Evolutionary conservation across 176 grass and related monocot genomes (phyloP), one percentile per base, ranked within the genome.

Genomic region (Saccharum officinarum): DNA sequence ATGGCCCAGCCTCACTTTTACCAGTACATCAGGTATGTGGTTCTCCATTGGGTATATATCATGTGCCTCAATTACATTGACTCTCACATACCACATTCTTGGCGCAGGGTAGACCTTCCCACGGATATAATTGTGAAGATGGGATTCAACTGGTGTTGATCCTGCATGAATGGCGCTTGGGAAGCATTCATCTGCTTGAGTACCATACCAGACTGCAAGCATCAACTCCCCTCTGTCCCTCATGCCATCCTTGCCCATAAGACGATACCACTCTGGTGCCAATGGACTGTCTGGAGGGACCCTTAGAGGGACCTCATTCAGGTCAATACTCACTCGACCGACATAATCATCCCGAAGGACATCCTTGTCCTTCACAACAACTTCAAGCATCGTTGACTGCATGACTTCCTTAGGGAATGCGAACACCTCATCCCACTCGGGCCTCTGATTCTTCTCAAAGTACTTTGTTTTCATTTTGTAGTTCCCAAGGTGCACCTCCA

Each of bases 161-260:
- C 92, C 97, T 42, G 93, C 94, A 76, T 96, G 92, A 10, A 82
- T 80, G 59, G 97, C 88, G 31, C 83, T 88, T 7, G 92, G 93
- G 79, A 99, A 99, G 88, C 88, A 90, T 59, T 99, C 97, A 39
- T 99, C 97, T 33, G 97, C 97, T 71, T 99, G 97, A 26, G 97
- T 99, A 65, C 97, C 97, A 1, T 76, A 76, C 97, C 97, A 99
- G 25, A 99, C 87, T 20, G 97, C 97, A 38, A 99, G 86, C 97
- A 99, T 99, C 74, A 99, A 30, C 87, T 99, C 97, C 66, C 97
- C 97, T 80, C 79, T 88, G 46, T 83, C 78, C 83, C 87, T 90
- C 84, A 76, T 85, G 30, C 97, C 93, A n/a, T 96, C 93, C 86
- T 92, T 96, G 66, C 89, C 92, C 75, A 89, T 80, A 11, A 99